Evolutionary conservation across 2,329 filamentous ascomycete genomes (phyloP).

Genomic region (Bipolaris cookei): DNA sequence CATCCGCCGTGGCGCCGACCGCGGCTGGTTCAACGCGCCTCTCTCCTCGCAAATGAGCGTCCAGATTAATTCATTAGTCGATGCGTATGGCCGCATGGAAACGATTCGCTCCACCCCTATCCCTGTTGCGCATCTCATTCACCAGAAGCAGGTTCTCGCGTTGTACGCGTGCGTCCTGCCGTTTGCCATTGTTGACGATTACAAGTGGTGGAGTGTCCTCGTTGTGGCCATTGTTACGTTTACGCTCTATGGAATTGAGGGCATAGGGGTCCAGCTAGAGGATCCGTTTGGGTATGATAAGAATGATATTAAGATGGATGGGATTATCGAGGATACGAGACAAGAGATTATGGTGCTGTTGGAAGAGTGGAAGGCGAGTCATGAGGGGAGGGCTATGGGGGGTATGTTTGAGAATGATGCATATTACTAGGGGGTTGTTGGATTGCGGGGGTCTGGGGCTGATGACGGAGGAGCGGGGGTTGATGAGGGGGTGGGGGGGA

Average conservation of each 20-base stretch:
- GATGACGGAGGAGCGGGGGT: not conserved
- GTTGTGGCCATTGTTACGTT: constrained; percentile 67
- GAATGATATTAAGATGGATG: constrained; percentile 73
- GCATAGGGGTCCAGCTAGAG: constrained; percentile 68
- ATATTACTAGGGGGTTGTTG: not conserved
- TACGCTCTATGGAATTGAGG: constrained; percentile 69
- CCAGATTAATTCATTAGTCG: constrained; percentile 63
- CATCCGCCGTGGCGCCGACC: constrained; percentile 62
- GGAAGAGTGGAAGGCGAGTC: constrained; percentile 61
- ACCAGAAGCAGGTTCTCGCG: constrained; percentile 68
- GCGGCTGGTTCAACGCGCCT: constrained; percentile 66
- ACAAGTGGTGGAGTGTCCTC: constrained; percentile 67
- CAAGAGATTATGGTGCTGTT: constrained; percentile 64
- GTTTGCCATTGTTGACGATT: constrained; percentile 68
- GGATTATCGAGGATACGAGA: constrained; percentile 66
- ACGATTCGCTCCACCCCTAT: constrained; percentile 69
- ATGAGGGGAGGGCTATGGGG: constrained; percentile 36
- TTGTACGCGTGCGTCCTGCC: constrained; percentile 66
- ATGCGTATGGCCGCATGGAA: constrained; percentile 69
- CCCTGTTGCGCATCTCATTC: constrained; percentile 69
- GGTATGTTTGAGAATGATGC: constrained; percentile 43
- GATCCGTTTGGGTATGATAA: constrained; percentile 71
- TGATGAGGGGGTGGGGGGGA: too few species aligned
- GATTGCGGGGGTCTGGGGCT: not conserved
- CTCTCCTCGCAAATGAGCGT: constrained; percentile 64